Evolutionary conservation across 345 rosid species (phyloP).

Genomic region (Sonneratia caseolaris): DNA sequence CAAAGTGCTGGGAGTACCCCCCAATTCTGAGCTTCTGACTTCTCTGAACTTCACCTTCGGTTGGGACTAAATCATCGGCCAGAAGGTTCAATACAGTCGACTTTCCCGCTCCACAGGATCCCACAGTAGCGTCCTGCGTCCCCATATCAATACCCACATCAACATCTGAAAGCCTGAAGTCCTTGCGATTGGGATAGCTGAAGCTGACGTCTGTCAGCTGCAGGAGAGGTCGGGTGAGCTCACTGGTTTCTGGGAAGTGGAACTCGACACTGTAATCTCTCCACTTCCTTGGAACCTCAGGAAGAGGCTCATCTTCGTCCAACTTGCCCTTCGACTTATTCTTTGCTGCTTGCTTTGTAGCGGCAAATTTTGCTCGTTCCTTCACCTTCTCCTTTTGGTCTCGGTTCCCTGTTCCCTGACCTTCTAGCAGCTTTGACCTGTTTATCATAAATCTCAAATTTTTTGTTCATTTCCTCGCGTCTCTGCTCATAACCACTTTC

Average conservation of each 20-base stretch:
- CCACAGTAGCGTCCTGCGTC: constrained; percentile 86
- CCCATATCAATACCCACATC: constrained; percentile 99
- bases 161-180: constrained; percentile 68
- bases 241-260: constrained; percentile 95
- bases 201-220: constrained; percentile 89
- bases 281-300: constrained; percentile 88
- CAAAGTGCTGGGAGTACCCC: constrained; percentile 94
- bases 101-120: constrained; percentile 96
- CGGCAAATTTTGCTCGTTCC: constrained; percentile 62
- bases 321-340: constrained; percentile 58
- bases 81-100: constrained; percentile 87
- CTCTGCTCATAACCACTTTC: constrained; percentile 86
- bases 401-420: constrained; percentile 68
- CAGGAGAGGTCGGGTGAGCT: constrained; percentile 84
- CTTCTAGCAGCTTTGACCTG: constrained; percentile 82
- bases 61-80: constrained; percentile 78
- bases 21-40: constrained; percentile 91
- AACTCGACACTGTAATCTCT: constrained; percentile 86
- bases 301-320: constrained; percentile 59
- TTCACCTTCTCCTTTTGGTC: constrained; percentile 85
- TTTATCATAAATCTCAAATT: constrained; percentile 63
- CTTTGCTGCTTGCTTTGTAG: constrained; percentile 74
- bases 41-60: constrained; percentile 73
- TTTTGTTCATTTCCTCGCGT: constrained; percentile 82
- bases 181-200: constrained; percentile 69